Evolutionary conservation across 805 yeast species (phyloP).

Genomic region (Wickerhamomyces hampshirensis): DNA sequence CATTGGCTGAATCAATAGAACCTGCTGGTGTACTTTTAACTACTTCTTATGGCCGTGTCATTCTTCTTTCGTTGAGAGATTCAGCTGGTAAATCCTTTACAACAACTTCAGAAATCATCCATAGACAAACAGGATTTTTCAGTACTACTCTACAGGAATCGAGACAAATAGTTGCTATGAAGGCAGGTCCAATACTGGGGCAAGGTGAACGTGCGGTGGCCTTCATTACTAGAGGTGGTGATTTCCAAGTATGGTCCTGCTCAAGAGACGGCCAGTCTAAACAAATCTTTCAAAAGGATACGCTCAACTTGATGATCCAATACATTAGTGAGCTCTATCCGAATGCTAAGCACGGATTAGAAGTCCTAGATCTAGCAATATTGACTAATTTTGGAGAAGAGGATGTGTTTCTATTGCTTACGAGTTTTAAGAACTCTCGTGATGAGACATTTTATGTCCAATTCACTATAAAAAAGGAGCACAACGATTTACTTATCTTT

Average conservation of each 20-base stretch:
- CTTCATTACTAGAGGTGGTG: constrained; percentile 39
- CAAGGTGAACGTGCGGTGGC: constrained; percentile 44
- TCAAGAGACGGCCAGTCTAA: constrained; percentile 40
- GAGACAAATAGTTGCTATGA: constrained; percentile 52
- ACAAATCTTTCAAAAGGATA: constrained; percentile 31
- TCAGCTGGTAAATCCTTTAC: constrained; percentile 56
- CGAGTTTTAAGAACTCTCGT: constrained; percentile 27
- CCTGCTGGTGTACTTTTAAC: constrained; percentile 72
- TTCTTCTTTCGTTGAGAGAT: constrained; percentile 61
- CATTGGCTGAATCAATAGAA: constrained; percentile 53
- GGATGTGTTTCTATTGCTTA: constrained; percentile 43
- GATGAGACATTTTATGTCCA: constrained; percentile 39
- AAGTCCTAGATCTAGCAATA: constrained; percentile 59
- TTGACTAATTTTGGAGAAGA: constrained; percentile 31
- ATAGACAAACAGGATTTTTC: constrained; percentile 31
- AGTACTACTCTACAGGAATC: constrained; percentile 23
- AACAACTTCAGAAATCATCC: constrained; percentile 19
- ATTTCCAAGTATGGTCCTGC: constrained; percentile 44
- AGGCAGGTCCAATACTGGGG: constrained; percentile 46
- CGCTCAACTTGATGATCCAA: constrained; percentile 32
- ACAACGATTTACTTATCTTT: constrained; percentile 46
- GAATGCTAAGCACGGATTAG: constrained; percentile 44
- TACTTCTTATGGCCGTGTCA: constrained; percentile 64
- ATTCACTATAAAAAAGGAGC: constrained; percentile 47
- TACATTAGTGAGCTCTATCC: constrained; percentile 45